Evolutionary conservation across 495 filamentous ascomycete species (phyloP).

Genomic region (Xylaria grammica): DNA sequence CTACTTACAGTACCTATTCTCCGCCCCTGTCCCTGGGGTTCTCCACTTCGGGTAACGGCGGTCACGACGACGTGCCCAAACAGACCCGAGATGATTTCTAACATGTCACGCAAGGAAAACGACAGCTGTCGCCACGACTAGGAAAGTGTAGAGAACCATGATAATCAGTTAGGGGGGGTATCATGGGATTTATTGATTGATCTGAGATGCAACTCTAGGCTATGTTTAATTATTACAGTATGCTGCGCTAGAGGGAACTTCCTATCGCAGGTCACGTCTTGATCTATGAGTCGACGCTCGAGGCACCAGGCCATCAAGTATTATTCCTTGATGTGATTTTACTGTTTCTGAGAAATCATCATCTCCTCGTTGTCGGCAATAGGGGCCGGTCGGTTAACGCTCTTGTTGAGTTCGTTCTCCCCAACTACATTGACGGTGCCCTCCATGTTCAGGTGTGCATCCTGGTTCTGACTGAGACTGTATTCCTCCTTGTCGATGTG

Average conservation of each 20-base stretch:
- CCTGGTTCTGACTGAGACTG: slow-evolving; percentile 44
- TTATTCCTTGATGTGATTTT: slow-evolving; percentile 11
- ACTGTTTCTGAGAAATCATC: slow-evolving; percentile 52
- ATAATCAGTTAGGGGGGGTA: too few relatives aligned
- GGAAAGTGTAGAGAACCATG: too few relatives aligned
- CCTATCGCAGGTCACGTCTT: neutral
- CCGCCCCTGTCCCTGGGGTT: too few relatives aligned
- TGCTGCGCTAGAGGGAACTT: neutral
- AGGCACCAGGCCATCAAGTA: slow-evolving; percentile 15
- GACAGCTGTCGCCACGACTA: too few relatives aligned
- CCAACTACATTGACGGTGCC: slow-evolving; percentile 43
- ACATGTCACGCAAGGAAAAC: too few relatives aligned
- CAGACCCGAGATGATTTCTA: too few relatives aligned
- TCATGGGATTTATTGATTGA: slow-evolving; percentile 6
- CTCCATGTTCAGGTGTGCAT: slow-evolving; percentile 40
- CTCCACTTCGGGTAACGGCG: too few relatives aligned
- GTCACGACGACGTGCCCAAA: too few relatives aligned
- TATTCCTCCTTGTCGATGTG: slow-evolving; percentile 56
- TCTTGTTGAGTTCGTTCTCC: slow-evolving; percentile 48
- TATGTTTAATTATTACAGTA: slow-evolving; percentile 14
- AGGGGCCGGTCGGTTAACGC: slow-evolving; percentile 41
- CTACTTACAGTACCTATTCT: too few relatives aligned
- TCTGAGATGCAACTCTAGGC: neutral
- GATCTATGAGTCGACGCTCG: slow-evolving; percentile 4
- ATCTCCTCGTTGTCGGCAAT: slow-evolving; percentile 50